Evolutionary conservation across 345 rosid species (phyloP), one percentile per base, ranked within the genome.

Genomic region (Moringa oleifera): DNA sequence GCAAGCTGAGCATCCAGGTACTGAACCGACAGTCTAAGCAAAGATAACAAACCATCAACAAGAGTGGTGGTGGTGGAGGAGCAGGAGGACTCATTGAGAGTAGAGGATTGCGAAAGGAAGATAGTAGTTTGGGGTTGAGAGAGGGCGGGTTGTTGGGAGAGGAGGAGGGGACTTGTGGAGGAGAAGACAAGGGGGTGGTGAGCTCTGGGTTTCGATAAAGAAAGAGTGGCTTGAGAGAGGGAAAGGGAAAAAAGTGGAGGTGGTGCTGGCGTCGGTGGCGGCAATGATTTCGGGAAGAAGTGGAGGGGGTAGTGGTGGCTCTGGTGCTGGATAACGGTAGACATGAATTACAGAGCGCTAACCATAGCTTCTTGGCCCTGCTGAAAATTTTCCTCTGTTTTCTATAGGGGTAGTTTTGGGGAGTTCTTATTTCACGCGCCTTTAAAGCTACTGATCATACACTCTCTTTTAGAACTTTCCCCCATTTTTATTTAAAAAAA

Each of bases 1-100:
- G 85, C 77, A 47, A 87, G 83, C 20, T 71, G 79, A 10, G 68
- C 23, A 55, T 85, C 88, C 51, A 58, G 23, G 75, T 63, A 65
- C 49, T 77, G 82, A 57, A 79, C 71, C 0, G 98, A 77, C 17
- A 82, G 56, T 6, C 80, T 82, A 71, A 88, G 89, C 37, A 80
- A 74, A 58, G 73, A 57, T 67, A 73, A 66, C 60, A 73, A 61
- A 61, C 68, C 53, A 55, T 77, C 78, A 53, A 74, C 62, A 57
- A 33, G 51, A 49, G 33, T 16, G 47, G 6, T 9, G 17, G 58
- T 49, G 45, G 51, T 25, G 67, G 66, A 20, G 67, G 57, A 23
- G 66, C 25, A 13, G 52, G 37, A 33, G 31, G 62, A 36, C 46
- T 21, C 20, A 41, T 25, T 45, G 36, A 11, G 51, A 70, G 71